phyloP scores from a whole-genome alignment of 129 eudicot species.

The Artemisia tridentata region DNA sequence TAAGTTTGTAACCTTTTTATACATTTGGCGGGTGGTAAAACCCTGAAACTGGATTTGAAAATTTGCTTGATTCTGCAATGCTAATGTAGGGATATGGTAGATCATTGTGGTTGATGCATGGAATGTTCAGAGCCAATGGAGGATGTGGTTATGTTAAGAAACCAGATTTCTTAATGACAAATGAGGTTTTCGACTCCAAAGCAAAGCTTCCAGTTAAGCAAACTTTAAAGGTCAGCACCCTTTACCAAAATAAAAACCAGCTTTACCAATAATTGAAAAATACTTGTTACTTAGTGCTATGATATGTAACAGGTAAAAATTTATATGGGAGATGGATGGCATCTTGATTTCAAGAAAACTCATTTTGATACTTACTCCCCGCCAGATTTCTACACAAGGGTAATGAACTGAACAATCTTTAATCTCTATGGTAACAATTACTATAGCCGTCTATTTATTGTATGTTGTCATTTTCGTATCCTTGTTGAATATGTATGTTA shows the following conservation, averaged over 20 bases:
- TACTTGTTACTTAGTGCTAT: too few species aligned
- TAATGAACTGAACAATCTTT: conserved; percentile 20
- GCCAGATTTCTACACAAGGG: conserved; percentile 91
- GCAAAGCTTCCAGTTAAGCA: conserved; percentile 49
- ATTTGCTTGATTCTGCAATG: neutral
- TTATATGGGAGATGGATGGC: conserved; percentile 98
- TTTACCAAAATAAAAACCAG: neutral
- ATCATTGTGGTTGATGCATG: conserved; percentile 91
- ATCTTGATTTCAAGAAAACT: conserved; percentile 74
- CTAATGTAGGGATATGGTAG: conserved; percentile 78
- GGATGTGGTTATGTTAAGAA: conserved; percentile 90
- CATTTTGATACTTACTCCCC: conserved; percentile 88
- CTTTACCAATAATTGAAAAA: too few species aligned
- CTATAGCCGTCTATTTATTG: too few species aligned
- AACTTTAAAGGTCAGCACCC: conserved; percentile 52
- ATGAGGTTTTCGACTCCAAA: conserved; percentile 59
- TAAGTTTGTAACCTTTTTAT: neutral
- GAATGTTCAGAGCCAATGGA: conserved; percentile 86
- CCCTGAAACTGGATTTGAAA: neutral
- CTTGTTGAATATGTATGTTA: neutral
- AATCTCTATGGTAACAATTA: too few species aligned
- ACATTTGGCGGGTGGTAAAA: neutral
- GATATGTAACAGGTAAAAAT: conserved; percentile 60
- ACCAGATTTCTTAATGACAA: conserved; percentile 64
- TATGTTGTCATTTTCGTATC: too few species aligned